Evolutionary conservation across 2,329 filamentous ascomycete species (phyloP), one percentile per base, ranked within the genome.

Genomic region (Ophiostoma perfectum): DNA sequence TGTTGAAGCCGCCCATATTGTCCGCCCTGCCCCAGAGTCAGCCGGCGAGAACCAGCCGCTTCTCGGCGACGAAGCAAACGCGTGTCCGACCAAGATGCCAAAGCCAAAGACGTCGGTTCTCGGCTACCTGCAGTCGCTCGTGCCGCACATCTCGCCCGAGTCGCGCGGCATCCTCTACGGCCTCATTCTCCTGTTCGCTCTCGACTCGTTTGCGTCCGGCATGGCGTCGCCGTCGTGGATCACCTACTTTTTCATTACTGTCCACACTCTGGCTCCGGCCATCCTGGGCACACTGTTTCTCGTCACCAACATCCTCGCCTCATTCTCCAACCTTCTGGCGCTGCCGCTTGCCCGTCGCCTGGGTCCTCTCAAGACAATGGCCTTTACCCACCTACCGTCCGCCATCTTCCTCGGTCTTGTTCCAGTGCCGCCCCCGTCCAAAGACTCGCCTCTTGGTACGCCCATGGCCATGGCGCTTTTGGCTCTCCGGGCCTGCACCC

Each of bases 361-460:
- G 49, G 85, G 85, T 5, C 73, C 4, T 72, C 72, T 73, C 72
- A 74, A 87, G 80, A 91, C 89, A 1, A 92, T 92, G 89, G 88
- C 90, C 8, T 90, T 90, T 74, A 91, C 89, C 0, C 89, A 92
- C 72, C 79, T 92, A 0, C 90, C 90, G 0, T 90, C 88, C 0
- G 81, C 89, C 7, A 77, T 91, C 39, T 88, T 87, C 72, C 81
- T 91, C 1, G 80, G 84, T 14, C 76, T 91, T 27, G 85, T 92
- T 36, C 73, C 74, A 2, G 27, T 74, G 2, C 66, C 70, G 6
- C 64, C 66, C 1, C 42, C 64, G 4, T 41, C 58, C 6, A 41
- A n/a, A n/a, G 38, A 38, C 55, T 18, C 55, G 55, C 45, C 69
- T 3, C 41, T 18, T 27, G 69, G 70, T 66, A 69, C 70, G 36